These are phyloP conservation scores for Solioccasus polychromus DNA, from an alignment of 768 basidiomycete species.

Conservation along the genomic window DNA sequence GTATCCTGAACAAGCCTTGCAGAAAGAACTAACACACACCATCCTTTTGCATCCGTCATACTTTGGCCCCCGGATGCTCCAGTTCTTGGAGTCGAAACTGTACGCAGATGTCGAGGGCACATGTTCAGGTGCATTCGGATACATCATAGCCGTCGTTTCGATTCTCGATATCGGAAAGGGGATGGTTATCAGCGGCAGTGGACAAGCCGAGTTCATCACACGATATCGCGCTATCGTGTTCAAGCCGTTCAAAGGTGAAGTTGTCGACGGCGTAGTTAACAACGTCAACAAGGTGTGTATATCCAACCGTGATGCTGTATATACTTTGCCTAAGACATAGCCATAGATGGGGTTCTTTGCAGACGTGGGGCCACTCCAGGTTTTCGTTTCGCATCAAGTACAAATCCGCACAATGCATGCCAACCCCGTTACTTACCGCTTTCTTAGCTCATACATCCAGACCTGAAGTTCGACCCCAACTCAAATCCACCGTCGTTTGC, in stretches of 20 bases:
- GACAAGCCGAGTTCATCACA: constrained; percentile 94
- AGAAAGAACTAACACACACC: constrained; percentile 98
- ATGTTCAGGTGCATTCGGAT: constrained; percentile 92
- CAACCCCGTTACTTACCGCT: constrained; percentile 4
- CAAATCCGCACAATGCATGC: constrained; percentile 20
- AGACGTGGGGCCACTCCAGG: constrained; percentile 89
- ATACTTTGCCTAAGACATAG: neutral
- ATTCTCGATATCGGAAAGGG: constrained; percentile 92
- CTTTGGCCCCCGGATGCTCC: constrained; percentile 94
- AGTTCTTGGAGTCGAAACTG: constrained; percentile 89
- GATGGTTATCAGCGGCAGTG: constrained; percentile 86
- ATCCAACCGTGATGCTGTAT: neutral
- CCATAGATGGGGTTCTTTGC: constrained; percentile 97
- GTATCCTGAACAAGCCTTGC: constrained; percentile 1
- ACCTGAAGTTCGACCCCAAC: constrained; percentile 93
- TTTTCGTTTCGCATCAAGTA: constrained; percentile 96
- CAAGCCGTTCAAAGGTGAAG: constrained; percentile 99
- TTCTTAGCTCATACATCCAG: constrained; percentile 85
- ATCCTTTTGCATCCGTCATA: constrained; percentile 97
- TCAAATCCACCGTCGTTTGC: constrained; percentile 97
- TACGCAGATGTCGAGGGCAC: constrained; percentile 97
- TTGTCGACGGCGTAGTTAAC: constrained; percentile 93
- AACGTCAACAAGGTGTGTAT: constrained; percentile 87
- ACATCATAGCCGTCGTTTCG: constrained; percentile 89
- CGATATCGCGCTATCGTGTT: constrained; percentile 96